Conservation (phyloP, 176 grass and related monocot genomes). For the Avena atlantica region DNA sequence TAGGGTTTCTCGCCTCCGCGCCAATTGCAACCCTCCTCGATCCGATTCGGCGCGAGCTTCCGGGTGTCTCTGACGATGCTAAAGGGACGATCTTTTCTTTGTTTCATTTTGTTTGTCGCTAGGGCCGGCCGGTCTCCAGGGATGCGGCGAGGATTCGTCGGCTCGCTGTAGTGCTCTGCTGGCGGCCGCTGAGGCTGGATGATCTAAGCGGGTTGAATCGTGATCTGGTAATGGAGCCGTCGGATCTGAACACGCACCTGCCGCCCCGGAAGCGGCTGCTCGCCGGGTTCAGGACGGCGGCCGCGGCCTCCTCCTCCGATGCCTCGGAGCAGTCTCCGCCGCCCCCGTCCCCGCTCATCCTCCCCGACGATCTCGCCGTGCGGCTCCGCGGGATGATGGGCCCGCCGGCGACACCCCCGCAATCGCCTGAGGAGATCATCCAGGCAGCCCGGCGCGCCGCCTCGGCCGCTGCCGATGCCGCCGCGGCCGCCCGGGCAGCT, state of each 20-base stretch:
- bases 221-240: constrained; percentile 78
- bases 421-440: constrained; percentile 67
- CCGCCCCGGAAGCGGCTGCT: constrained; percentile 98
- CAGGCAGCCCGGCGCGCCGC: constrained; percentile 62
- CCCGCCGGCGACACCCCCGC: constrained; percentile 46
- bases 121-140: not conserved
- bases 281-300: constrained; percentile 72
- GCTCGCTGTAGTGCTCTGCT: constrained; percentile 12
- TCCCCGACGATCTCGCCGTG: constrained; percentile 56
- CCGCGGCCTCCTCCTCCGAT: constrained; percentile 41
- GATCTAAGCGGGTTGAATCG: constrained; percentile 16
- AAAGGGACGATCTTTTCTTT: constrained; percentile 32
- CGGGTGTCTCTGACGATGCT: constrained; percentile 31
- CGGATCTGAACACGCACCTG: constrained; percentile 78
- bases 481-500: constrained; percentile 56
- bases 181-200: not conserved
- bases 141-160: constrained; percentile 33
- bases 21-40: not conserved
- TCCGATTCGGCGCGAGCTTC: constrained; percentile 25
- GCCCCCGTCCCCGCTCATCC: constrained; percentile 51
- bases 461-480: constrained; percentile 54
- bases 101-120: not conserved
- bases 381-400: constrained; percentile 71
- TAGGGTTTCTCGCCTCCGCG: constrained; percentile 46
- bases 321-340: constrained; percentile 4